These are phyloP conservation scores for Sporisorium sorghi DNA, from an alignment of 1,284 basidiomycete genomes.

Conservation along the genomic window DNA sequence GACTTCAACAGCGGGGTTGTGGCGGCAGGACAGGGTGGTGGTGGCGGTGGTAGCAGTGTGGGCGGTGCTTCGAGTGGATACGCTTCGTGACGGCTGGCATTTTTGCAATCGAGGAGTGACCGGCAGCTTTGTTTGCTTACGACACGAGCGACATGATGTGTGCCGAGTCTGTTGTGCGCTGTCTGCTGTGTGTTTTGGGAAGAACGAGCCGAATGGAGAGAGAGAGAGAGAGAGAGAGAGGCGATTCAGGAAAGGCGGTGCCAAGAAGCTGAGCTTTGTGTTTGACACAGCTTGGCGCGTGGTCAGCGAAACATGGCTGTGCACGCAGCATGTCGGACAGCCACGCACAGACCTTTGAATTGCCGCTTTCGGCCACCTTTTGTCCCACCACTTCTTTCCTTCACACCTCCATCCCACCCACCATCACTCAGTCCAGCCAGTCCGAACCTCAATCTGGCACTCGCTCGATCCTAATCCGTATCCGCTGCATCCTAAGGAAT, in stretches of 20 bases:
- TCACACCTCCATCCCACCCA: neutral
- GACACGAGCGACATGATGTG: neutral
- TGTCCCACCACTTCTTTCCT: neutral
- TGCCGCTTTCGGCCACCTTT: neutral
- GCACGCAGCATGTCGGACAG: neutral
- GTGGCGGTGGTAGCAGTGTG: neutral
- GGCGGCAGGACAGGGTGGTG: neutral
- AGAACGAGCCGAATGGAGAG: constrained; percentile 1
- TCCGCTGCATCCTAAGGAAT: neutral
- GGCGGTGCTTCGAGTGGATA: constrained; percentile 3
- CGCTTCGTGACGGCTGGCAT: neutral
- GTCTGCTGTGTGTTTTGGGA: too few relatives aligned
- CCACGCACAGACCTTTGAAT: constrained; percentile 4
- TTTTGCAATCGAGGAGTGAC: neutral
- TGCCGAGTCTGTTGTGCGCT: too few relatives aligned
- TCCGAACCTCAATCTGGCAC: too few relatives aligned
- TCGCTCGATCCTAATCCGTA: neutral
- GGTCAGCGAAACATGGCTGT: neutral
- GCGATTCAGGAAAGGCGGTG: neutral
- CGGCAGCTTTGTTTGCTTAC: neutral
- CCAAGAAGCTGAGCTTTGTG: neutral
- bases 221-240: too few relatives aligned
- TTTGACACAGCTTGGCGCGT: constrained; percentile 3
- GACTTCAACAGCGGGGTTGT: constrained; percentile 2
- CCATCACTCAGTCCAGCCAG: neutral